Evolutionary conservation across 140 eudicot species (phyloP).

Genomic region (Flaveria floridana): DNA sequence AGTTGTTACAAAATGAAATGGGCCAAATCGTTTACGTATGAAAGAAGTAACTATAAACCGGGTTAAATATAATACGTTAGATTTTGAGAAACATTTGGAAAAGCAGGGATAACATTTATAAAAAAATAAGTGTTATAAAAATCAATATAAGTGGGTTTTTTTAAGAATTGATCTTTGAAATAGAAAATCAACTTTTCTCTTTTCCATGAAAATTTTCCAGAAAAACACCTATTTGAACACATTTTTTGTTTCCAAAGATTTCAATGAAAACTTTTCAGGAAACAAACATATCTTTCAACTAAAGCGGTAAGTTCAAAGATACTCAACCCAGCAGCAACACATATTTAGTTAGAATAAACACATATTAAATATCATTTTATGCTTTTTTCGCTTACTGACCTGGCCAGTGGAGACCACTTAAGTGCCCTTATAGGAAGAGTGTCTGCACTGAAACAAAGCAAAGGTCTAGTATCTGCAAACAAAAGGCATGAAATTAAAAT

Average conservation of each 20-base stretch:
- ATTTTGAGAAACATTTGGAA: neutral
- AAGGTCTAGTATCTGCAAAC: constrained; percentile 78
- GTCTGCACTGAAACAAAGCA: constrained; percentile 90
- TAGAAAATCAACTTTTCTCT: neutral
- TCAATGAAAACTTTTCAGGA: neutral
- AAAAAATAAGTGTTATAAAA: neutral
- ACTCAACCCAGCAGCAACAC: constrained; percentile 2
- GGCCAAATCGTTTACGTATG: neutral
- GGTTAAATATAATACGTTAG: neutral
- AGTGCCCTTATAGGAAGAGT: constrained; percentile 84
- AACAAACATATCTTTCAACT: neutral
- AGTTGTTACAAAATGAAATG: neutral
- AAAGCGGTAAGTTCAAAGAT: neutral
- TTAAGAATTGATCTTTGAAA: neutral
- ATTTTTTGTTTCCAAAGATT: neutral
- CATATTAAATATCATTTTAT: neutral
- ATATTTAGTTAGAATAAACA: neutral
- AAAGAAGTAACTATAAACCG: neutral
- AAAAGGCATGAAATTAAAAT: constrained; percentile 19
- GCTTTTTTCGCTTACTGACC: constrained; percentile 42
- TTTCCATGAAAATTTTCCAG: neutral
- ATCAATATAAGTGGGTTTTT: neutral
- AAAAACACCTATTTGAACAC: neutral
- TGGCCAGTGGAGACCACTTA: constrained; percentile 84
- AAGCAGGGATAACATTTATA: neutral